Evolutionary conservation across 179 eudicot species (phyloP), one percentile per base, ranked within the genome.

Genomic region (Drosera spatulata): DNA sequence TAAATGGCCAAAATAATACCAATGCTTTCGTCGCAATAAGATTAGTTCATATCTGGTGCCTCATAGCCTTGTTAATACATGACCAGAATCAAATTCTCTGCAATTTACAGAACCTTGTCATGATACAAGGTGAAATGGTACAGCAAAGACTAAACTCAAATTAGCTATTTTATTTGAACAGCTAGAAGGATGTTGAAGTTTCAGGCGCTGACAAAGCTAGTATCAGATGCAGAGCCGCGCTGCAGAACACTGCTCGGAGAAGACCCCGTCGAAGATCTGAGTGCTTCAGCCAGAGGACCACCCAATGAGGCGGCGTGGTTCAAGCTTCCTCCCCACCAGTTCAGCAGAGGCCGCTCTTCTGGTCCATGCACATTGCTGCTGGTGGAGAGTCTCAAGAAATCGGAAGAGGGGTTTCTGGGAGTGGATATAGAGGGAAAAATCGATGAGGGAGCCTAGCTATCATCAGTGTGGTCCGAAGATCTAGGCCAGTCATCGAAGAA

Each of bases 251-350:
- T 81, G 3, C 77, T 81, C 2, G 88, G 84, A 4, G 81, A 77
- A 41, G 94, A 85, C 42, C 61, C 61, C 4, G 69, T 75, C 2
- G 86, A 78, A 1, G 96, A 88, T 63, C 95, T 80, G 67, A 88
- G 54, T 11, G 85, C 96, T 70, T 88, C 96, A 3, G 86, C 96
- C 14, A 86, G 77, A 3, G 96, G 96, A 4, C 96, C 96, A 4
- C 95, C 94, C 90, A 88, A 79, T 6, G 85, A 69, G 39, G 68
- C 77, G 11, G 62, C 80, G 6, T 67, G 79, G 68, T 68, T 73
- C 3, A 73, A 69, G 2, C 77, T 79, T 80, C 89, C 55, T 60
- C 48, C 61, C 61, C 49, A 41, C 58, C 72, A 6, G 63, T 50
- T 7, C 63, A 67, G 58, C 41, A 56, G 39, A 59, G 60, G 10